A percentile compares a stretch with the other conserved stretches of the same genome.
Evolutionary conservation across 1,139 yeast species (phyloP).

Genomic region (Taphrina populina): DNA sequence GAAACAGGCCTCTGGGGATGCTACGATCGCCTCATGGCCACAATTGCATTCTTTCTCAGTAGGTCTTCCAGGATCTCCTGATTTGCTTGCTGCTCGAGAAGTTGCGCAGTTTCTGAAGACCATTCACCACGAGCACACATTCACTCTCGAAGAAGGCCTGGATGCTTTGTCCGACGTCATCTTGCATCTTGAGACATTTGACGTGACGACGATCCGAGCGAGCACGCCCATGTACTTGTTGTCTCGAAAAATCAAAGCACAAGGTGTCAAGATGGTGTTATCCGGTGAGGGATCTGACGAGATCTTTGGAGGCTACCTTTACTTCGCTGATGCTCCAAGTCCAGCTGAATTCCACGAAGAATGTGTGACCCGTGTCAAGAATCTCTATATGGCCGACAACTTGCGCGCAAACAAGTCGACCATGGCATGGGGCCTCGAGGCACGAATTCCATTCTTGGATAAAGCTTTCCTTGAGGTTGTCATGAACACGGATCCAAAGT

Average conservation of each 20-base stretch:
- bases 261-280: constrained; percentile 98
- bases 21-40: constrained; percentile 61
- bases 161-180: constrained; percentile 95
- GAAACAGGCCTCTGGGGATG: constrained; percentile 48
- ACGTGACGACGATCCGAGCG: constrained; percentile 97
- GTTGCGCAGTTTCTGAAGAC: constrained; percentile 92
- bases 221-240: constrained; percentile 98
- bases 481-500: constrained; percentile 92
- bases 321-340: constrained; percentile 94
- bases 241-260: constrained; percentile 96
- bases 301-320: constrained; percentile 95
- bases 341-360: constrained; percentile 91
- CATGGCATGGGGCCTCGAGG: constrained; percentile 99
- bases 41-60: constrained; percentile 92
- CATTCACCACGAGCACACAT: constrained; percentile 95
- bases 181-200: constrained; percentile 93
- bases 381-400: constrained; percentile 96
- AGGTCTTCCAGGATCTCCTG: constrained; percentile 98
- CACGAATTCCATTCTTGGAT: constrained; percentile 98
- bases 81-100: constrained; percentile 90
- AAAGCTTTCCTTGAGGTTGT: constrained; percentile 85
- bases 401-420: constrained; percentile 98
- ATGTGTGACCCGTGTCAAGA: constrained; percentile 92
- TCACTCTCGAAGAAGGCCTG: constrained; percentile 92
- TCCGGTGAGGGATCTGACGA: constrained; percentile 99